A percentile compares a stretch with the other conserved stretches of the same genome.
Conservation (phyloP, 2,329 filamentous ascomycete genomes). For the Ampelomyces quisqualis region DNA sequence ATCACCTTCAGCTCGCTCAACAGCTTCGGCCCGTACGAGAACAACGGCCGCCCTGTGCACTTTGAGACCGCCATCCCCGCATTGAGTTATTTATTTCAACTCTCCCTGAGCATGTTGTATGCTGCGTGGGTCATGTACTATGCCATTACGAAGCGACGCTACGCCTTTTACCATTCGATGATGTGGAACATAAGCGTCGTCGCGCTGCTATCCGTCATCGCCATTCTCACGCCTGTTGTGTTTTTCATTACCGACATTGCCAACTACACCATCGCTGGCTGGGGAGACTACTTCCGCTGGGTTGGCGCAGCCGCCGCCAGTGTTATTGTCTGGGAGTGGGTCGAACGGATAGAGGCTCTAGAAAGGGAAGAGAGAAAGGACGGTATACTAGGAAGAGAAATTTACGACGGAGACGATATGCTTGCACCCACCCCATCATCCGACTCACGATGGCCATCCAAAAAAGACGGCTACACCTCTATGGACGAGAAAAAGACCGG, state of each 20-base stretch:
- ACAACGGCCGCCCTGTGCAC: constrained; percentile 64
- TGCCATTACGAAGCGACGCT: constrained; percentile 84
- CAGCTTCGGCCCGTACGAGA: constrained; percentile 66
- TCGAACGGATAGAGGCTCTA: constrained; percentile 87
- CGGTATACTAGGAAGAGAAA: constrained; percentile 83
- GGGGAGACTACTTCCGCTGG: constrained; percentile 95
- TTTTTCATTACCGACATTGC: constrained; percentile 93
- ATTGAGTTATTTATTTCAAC: constrained; percentile 84
- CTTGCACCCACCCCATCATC: constrained; percentile 66
- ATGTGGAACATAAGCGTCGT: constrained; percentile 89
- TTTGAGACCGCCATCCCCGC: constrained; percentile 91
- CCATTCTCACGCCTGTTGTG: constrained; percentile 85
- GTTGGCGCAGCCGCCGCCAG: constrained; percentile 92
- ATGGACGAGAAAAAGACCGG: constrained; percentile 37
- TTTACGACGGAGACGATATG: constrained; percentile 95
- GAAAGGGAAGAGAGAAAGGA: constrained; percentile 94
- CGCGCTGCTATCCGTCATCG: constrained; percentile 72
- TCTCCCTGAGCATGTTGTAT: constrained; percentile 83
- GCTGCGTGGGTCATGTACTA: constrained; percentile 95
- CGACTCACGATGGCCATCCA: constrained; percentile 52
- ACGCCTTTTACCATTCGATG: constrained; percentile 84
- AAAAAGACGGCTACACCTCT: constrained; percentile 40
- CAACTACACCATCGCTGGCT: constrained; percentile 80
- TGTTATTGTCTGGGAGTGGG: constrained; percentile 98
- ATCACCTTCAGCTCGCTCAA: constrained; percentile 89